Evolutionary conservation across 1,284 basidiomycete species (phyloP).

Genomic region (Cryptococcus sp.): DNA sequence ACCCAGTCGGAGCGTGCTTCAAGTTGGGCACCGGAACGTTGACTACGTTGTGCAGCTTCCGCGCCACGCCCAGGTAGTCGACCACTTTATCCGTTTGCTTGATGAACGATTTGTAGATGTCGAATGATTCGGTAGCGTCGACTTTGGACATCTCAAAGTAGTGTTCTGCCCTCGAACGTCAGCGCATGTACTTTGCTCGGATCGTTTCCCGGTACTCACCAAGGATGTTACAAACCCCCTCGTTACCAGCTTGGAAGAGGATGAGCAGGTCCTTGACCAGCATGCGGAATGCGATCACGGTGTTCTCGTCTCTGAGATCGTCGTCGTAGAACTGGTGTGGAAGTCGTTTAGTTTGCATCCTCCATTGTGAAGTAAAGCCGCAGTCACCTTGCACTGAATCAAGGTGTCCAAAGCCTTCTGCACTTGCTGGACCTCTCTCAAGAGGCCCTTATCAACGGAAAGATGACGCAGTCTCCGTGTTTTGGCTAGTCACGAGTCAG

Average conservation of each 20-base stretch:
- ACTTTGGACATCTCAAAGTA: conserved; percentile 98
- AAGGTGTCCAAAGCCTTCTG: conserved; percentile 86
- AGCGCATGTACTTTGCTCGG: neutral
- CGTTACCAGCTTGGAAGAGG: conserved; percentile 94
- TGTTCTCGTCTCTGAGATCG: conserved; percentile 87
- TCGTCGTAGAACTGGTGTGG: conserved; percentile 81
- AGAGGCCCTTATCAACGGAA: conserved; percentile 91
- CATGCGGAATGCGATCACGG: conserved; percentile 85
- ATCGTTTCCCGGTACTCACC: conserved; percentile 57
- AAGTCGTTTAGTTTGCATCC: conserved; percentile 1
- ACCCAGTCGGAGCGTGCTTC: conserved; percentile 91
- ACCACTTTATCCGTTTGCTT: conserved; percentile 91
- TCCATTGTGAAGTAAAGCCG: neutral
- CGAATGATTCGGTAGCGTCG: conserved; percentile 83
- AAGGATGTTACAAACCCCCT: conserved; percentile 95
- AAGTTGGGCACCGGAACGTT: conserved; percentile 93
- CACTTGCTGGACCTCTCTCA: conserved; percentile 88
- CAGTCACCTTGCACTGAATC: conserved; percentile 78
- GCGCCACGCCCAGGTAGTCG: conserved; percentile 89
- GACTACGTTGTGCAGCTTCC: conserved; percentile 86
- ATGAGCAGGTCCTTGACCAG: conserved; percentile 96
- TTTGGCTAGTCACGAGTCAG: conserved; percentile 32
- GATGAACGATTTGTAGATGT: conserved; percentile 92
- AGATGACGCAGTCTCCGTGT: conserved; percentile 79
- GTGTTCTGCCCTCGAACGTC: conserved; percentile 64